Evolutionary conservation across 2,329 filamentous ascomycete genomes (phyloP).

Genomic region (Neonectria punicea): DNA sequence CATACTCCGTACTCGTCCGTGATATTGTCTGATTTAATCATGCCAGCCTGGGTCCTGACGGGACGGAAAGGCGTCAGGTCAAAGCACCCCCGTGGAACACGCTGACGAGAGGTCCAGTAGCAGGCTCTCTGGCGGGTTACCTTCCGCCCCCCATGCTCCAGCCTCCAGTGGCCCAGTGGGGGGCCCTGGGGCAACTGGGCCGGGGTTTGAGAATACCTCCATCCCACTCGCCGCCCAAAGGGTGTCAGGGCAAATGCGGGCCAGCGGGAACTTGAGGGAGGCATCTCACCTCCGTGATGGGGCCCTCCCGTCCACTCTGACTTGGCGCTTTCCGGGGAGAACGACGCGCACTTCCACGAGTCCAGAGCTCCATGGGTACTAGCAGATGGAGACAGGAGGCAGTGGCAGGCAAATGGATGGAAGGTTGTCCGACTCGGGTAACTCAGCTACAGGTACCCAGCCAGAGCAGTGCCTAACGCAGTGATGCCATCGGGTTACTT

Average conservation of each 20-base stretch:
- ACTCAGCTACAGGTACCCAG: not conserved
- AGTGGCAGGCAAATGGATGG: not conserved
- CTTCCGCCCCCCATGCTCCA: not conserved
- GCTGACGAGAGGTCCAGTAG: not conserved
- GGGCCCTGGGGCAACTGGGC: not conserved
- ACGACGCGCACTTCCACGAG: slow-evolving; percentile 3
- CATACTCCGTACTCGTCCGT: not conserved
- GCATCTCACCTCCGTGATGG: slow-evolving; percentile 6
- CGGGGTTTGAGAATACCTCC: slow-evolving; percentile 20
- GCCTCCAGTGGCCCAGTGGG: not conserved
- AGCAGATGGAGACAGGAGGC: not conserved
- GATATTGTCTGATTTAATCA: slow-evolving; percentile 34
- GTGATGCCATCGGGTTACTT: not conserved
- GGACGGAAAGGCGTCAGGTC: not conserved
- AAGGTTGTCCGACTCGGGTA: not conserved
- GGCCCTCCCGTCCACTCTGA: slow-evolving; percentile 1
- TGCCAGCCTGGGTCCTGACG: slow-evolving; percentile 16
- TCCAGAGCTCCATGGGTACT: slow-evolving; percentile 1
- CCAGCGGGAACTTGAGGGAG: slow-evolving; percentile 24
- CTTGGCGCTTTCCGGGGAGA: slow-evolving; percentile 20
- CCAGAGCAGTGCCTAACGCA: not conserved
- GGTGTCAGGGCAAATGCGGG: slow-evolving; percentile 5
- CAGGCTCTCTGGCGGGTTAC: not conserved
- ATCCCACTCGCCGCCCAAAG: slow-evolving; percentile 10
- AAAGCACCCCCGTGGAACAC: not conserved